These are phyloP conservation scores for Plectosphaerella sp. DNA, from an alignment of 2,329 filamentous ascomycete species.

Conservation along the genomic window DNA sequence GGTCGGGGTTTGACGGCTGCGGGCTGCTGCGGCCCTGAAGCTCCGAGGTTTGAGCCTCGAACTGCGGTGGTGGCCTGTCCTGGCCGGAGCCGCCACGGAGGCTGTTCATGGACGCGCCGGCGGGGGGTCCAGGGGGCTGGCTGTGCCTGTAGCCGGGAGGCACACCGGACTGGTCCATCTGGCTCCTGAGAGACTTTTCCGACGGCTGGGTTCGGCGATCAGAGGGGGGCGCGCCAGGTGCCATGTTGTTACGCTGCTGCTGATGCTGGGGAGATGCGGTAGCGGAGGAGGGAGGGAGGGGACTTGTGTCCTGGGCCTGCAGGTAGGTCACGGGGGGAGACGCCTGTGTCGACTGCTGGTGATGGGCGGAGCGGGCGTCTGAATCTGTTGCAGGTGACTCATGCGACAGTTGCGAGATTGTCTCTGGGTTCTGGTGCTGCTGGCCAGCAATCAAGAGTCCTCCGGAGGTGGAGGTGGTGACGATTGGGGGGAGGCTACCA, in stretches of 20 bases:
- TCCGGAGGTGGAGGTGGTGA: slow-evolving; percentile 19
- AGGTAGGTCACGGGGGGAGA: slow-evolving; percentile 37
- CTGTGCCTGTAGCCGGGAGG: slow-evolving; percentile 50
- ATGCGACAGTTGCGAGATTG: slow-evolving; percentile 57
- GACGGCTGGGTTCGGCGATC: slow-evolving; percentile 44
- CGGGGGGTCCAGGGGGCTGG: slow-evolving; percentile 35
- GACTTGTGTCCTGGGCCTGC: slow-evolving; percentile 16
- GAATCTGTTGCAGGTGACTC: slow-evolving; percentile 52
- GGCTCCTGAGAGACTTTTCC: slow-evolving; percentile 40
- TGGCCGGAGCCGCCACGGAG: slow-evolving; percentile 35
- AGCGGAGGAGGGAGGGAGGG: slow-evolving; percentile 11
- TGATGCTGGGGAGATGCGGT: slow-evolving; percentile 17
- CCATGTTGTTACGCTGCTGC: slow-evolving; percentile 33
- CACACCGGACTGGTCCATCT: slow-evolving; percentile 39
- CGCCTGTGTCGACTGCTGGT: slow-evolving; percentile 32
- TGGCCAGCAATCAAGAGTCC: slow-evolving; percentile 25
- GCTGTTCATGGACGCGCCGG: slow-evolving; percentile 26
- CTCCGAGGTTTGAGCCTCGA: slow-evolving; percentile 32
- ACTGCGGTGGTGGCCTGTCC: slow-evolving; percentile 32
- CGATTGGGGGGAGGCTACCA: slow-evolving; percentile 26
- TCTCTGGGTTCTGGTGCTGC: slow-evolving; percentile 49
- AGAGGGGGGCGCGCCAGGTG: slow-evolving; percentile 36
- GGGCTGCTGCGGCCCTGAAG: slow-evolving; percentile 50
- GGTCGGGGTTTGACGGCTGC: slow-evolving; percentile 42
- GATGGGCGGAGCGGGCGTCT: slow-evolving; percentile 36